A percentile compares a stretch with the other conserved stretches of the same genome.
Conservation (phyloP, 805 yeast species). For the Tetrapisispora arboricola region DNA sequence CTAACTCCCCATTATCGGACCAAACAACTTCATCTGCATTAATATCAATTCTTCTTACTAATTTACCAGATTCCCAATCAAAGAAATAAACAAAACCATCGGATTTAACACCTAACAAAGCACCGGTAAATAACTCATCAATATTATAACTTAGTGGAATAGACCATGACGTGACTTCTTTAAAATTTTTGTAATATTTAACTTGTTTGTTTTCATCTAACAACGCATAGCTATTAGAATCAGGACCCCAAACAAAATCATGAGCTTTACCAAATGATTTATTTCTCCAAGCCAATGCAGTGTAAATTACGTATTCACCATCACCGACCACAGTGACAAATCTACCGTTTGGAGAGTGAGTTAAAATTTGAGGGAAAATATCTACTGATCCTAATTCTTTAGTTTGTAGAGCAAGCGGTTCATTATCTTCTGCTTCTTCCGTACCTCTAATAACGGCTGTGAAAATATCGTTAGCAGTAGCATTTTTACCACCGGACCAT, state of each 20-base stretch:
- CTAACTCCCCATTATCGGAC: slow-evolving; percentile 89
- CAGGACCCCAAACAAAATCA: slow-evolving; percentile 93
- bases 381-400: slow-evolving; percentile 94
- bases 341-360: slow-evolving; percentile 95
- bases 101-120: slow-evolving; percentile 75
- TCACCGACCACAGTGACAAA: slow-evolving; percentile 96
- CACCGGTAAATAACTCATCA: slow-evolving; percentile 78
- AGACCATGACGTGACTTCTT: slow-evolving; percentile 55
- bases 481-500: slow-evolving; percentile 67
- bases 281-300: slow-evolving; percentile 97
- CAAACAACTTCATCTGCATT: slow-evolving; percentile 74
- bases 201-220: slow-evolving; percentile 59
- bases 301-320: slow-evolving; percentile 92
- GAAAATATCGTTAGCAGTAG: slow-evolving; percentile 57
- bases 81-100: slow-evolving; percentile 80
- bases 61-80: slow-evolving; percentile 83
- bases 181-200: slow-evolving; percentile 72
- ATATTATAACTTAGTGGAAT: slow-evolving; percentile 62
- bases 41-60: slow-evolving; percentile 85
- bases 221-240: slow-evolving; percentile 77
- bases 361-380: slow-evolving; percentile 75
- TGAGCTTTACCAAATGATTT: slow-evolving; percentile 83
- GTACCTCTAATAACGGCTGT: slow-evolving; percentile 68
- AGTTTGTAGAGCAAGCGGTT: slow-evolving; percentile 59
- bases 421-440: slow-evolving; percentile 71